A percentile compares a stretch with the other conserved stretches of the same genome.
These are phyloP conservation scores for Sporisorium graminicola DNA, from an alignment of 1,284 basidiomycete genomes.

Conservation along the genomic window DNA sequence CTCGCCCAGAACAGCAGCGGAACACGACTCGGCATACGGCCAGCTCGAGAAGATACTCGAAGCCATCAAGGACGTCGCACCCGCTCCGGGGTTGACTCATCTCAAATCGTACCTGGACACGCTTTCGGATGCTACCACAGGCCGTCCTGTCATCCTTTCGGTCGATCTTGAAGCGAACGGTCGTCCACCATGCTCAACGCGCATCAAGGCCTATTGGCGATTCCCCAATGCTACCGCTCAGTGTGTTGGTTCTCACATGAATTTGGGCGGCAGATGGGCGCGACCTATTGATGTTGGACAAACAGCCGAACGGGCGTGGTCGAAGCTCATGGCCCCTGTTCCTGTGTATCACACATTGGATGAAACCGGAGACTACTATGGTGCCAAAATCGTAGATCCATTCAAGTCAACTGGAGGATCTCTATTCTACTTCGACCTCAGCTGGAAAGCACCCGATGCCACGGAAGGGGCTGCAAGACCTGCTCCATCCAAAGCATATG, in stretches of 20 bases:
- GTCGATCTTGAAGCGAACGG: not conserved
- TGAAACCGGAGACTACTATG: too few species aligned
- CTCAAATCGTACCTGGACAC: not conserved
- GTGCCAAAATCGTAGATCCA: not conserved
- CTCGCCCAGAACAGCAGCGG: not conserved
- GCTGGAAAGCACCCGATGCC: not conserved
- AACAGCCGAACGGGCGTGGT: not conserved
- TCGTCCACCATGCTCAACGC: not conserved
- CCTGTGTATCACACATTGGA: not conserved
- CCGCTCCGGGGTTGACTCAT: not conserved
- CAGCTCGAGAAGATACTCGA: not conserved
- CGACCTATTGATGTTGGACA: not conserved
- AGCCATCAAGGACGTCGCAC: not conserved
- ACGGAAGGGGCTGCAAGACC: not conserved
- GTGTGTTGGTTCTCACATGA: not conserved
- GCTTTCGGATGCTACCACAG: not conserved
- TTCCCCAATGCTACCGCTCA: not conserved
- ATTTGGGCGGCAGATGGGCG: not conserved
- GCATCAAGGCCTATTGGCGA: not conserved
- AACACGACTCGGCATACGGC: not conserved
- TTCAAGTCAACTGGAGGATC: not conserved
- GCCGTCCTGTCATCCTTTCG: not conserved
- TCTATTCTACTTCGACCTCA: constrained; percentile 1
- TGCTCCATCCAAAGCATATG: not conserved
- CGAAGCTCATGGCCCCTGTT: not conserved